Base-by-base conservation (phyloP, 371 early-diverging fungal genomes). In the Circinella umbellata region DNA sequence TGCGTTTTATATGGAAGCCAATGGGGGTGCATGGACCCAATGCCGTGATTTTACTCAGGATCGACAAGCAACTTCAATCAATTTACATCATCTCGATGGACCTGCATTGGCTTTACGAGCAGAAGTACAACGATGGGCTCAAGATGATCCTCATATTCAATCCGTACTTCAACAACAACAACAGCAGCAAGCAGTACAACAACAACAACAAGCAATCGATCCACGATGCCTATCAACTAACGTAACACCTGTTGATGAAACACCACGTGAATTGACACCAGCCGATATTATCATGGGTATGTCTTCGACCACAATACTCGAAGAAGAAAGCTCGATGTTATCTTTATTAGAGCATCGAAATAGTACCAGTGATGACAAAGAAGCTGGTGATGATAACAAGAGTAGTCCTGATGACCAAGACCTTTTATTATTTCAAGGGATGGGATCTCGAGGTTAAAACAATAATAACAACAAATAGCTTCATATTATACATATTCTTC, bases 21-120 rank as follows among this genome's bases (percentile, higher is more conserved):
- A 64, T 27, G 67, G 63, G 46, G 63, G 69, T 7, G 37, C 27
- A 20, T 93, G 92, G 91, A 83, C 87, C 8, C 89, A 88, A 68
- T 92, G 93, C 75, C 82, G 86, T 34, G 94, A 94, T 76, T 94
- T 92, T 69, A 94, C 92, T 7, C 92, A 93, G 63, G 86, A 86
- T 64, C 82, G 81, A 69, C 92, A 92, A 77, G 93, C 92, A 17
- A 78, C 81, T 0, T 34, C 66, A 11, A 69, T 74, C 7, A 27
- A 42, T 34, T 8, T 73, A 3, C 84, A 81, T 69, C 67, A 75
- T 46, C 55, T 84, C 27, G 84, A 84, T 37, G 84, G 81, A 11
- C 78, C 80, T 49, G 76, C 71, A 15, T 59, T 81, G 42, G 76
- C 77, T 1, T 64, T 84, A 48, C 77, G 80, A 46, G 72, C 77